phyloP scores from a whole-genome alignment of 2,329 filamentous ascomycete genomes.

The Lomentospora prolificans region DNA sequence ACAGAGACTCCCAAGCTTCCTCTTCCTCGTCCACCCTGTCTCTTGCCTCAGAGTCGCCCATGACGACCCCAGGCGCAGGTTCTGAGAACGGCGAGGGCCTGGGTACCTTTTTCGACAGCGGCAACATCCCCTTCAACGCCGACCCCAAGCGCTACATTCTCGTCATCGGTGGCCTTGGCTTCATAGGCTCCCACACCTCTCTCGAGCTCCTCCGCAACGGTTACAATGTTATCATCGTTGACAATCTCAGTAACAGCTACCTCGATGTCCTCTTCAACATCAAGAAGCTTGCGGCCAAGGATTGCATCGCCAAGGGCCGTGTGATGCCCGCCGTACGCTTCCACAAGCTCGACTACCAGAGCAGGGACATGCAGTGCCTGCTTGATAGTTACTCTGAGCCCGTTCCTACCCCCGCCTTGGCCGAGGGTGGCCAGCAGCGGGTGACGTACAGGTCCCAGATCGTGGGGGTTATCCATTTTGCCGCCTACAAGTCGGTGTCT shows the following conservation, averaged over 20 bases:
- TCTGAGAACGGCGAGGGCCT: conserved; percentile 13
- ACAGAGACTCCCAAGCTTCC: conserved; percentile 11
- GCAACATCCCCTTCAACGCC: conserved; percentile 6
- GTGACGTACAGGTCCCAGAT: conserved; percentile 34
- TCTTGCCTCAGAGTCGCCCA: conserved; percentile 11
- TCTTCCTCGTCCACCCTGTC: conserved; percentile 11
- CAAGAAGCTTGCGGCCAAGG: conserved; percentile 18
- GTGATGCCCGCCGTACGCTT: conserved; percentile 22
- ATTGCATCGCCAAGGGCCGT: conserved; percentile 16
- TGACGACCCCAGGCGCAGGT: conserved; percentile 12
- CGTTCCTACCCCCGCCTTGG: conserved; percentile 6
- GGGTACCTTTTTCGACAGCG: conserved; percentile 4
- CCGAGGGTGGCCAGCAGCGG: neutral
- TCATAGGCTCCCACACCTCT: conserved; percentile 46
- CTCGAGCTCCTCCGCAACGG: conserved; percentile 43
- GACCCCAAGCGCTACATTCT: conserved; percentile 24
- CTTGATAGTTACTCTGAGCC: conserved; percentile 24
- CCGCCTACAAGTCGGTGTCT: conserved; percentile 55
- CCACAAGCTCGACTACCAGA: conserved; percentile 28
- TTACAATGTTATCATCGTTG: conserved; percentile 40
- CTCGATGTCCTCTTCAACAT: conserved; percentile 20
- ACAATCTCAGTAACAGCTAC: conserved; percentile 34
- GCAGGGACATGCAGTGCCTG: conserved; percentile 25
- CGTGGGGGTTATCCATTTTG: conserved; percentile 58
- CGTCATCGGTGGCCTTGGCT: conserved; percentile 44